Percentiles rank a stretch among this genome's conserved stretches.
Evolutionary conservation across 441 rosid species (phyloP).

Genomic region (Pelargonium myrrhifolium): DNA sequence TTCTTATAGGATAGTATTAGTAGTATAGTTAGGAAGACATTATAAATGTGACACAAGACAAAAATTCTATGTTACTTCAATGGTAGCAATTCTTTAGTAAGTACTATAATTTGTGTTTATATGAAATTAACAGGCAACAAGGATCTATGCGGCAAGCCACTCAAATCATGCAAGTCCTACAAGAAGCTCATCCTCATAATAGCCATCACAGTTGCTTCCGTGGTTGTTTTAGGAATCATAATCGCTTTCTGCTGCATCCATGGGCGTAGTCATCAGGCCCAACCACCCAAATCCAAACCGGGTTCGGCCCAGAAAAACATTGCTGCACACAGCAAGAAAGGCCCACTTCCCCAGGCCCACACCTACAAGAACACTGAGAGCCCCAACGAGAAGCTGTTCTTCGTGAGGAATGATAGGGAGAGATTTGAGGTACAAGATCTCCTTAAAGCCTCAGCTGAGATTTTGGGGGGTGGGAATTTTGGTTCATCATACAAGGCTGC

Average conservation of each 20-base stretch:
- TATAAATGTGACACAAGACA: no score
- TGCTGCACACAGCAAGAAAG: conserved; percentile 16
- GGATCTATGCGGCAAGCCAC: conserved; percentile 61
- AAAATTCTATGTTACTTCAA: no score
- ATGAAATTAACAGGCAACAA: conserved; percentile 42
- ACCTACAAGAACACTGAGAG: conserved; percentile 16
- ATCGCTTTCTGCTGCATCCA: conserved; percentile 13
- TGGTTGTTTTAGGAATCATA: conserved; percentile 17
- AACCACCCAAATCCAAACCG: conserved; percentile 21
- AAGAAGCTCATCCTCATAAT: conserved; percentile 32
- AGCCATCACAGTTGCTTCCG: conserved; percentile 14
- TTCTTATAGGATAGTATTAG: no score
- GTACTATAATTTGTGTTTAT: not conserved
- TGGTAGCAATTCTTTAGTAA: no score
- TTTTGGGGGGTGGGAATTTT: conserved; percentile 59
- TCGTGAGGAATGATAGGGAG: conserved; percentile 45
- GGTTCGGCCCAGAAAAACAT: conserved; percentile 20
- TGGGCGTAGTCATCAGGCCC: conserved; percentile 13
- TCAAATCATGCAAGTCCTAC: conserved; percentile 36
- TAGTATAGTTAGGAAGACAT: no score
- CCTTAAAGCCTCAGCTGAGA: conserved; percentile 73
- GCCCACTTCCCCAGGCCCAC: conserved; percentile 18
- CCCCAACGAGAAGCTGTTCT: conserved; percentile 39
- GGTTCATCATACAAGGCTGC: conserved; percentile 78
- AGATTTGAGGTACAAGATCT: conserved; percentile 63